A percentile compares a stretch with the other conserved stretches of the same genome.
These are phyloP conservation scores for Aspergillus oerlinghausenensis DNA, from an alignment of 2,329 filamentous ascomycete genomes.

Conservation along the genomic window DNA sequence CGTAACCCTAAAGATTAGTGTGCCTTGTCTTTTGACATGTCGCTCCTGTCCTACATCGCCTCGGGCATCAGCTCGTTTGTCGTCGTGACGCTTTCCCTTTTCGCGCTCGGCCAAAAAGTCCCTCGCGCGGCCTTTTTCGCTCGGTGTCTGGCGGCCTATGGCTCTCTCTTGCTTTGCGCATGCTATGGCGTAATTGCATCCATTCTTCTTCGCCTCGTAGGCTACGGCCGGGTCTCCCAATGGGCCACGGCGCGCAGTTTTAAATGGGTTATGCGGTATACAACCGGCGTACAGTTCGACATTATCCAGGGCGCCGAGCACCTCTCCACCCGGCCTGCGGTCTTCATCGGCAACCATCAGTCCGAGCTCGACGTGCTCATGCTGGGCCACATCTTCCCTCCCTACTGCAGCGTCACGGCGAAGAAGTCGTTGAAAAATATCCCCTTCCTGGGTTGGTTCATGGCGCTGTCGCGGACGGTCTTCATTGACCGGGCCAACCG, in stretches of 20 bases:
- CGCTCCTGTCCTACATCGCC: slow-evolving; percentile 56
- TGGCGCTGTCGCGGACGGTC: slow-evolving; percentile 77
- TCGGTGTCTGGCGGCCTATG: slow-evolving; percentile 44
- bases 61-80: slow-evolving; percentile 62
- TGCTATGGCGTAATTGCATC: slow-evolving; percentile 72
- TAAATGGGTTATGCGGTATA: slow-evolving; percentile 69
- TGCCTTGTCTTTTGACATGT: slow-evolving; percentile 44
- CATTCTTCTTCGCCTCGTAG: slow-evolving; percentile 64
- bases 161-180: slow-evolving; percentile 48
- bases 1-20: background rate
- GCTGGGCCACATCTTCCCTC: slow-evolving; percentile 83
- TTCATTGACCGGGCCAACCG: slow-evolving; percentile 92
- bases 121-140: slow-evolving; percentile 43
- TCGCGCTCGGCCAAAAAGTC: slow-evolving; percentile 39
- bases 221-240: slow-evolving; percentile 73
- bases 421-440: slow-evolving; percentile 76
- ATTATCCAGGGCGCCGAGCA: slow-evolving; percentile 62
- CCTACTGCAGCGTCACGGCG: slow-evolving; percentile 86
- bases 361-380: slow-evolving; percentile 91
- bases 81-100: slow-evolving; percentile 50
- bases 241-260: slow-evolving; percentile 79
- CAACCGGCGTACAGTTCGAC: slow-evolving; percentile 73
- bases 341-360: slow-evolving; percentile 95
- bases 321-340: slow-evolving; percentile 69
- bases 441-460: slow-evolving; percentile 94